phyloP scores from a whole-genome alignment of 1,284 basidiomycete genomes.

The Vanrija pseudolonga region DNA sequence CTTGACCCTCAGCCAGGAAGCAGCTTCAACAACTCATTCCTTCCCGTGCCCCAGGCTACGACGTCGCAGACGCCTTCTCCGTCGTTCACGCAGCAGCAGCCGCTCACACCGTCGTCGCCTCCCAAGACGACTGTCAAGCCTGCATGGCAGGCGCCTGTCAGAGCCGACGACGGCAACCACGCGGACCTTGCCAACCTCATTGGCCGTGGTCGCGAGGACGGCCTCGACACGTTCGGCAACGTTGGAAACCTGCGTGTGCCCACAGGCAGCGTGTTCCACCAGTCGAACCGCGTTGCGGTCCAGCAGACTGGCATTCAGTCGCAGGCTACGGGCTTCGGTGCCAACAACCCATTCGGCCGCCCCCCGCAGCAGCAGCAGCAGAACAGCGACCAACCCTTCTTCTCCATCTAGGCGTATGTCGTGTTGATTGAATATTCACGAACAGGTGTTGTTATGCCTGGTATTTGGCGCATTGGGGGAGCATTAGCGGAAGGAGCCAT shows the following conservation, averaged over 20 bases:
- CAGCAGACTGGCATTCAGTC: conserved; percentile 56
- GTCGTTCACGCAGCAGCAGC: conserved; percentile 6
- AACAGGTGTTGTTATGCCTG: too few species aligned
- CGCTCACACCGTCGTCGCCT: conserved; percentile 18
- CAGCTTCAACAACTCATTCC: conserved; percentile 24
- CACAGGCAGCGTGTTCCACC: conserved; percentile 55
- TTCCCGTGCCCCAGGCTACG: conserved; percentile 24
- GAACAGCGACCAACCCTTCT: conserved; percentile 72
- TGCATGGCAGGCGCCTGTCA: conserved; percentile 32
- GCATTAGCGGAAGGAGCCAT: not conserved
- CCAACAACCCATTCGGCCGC: conserved; percentile 70
- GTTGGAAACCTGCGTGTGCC: conserved; percentile 68
- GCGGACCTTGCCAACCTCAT: conserved; percentile 72
- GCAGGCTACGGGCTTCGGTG: conserved; percentile 18
- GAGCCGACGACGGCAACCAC: conserved; percentile 63
- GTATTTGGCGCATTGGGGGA: not conserved
- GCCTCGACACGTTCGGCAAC: conserved; percentile 92
- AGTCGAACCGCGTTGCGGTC: conserved; percentile 55
- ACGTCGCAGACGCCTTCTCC: conserved; percentile 14
- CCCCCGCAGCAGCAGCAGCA: conserved; percentile 39
- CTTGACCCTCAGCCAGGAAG: conserved; percentile 5
- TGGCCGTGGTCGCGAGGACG: conserved; percentile 73
- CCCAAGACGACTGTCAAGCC: conserved; percentile 33
- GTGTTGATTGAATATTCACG: not conserved
- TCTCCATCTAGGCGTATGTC: conserved; percentile 58